Conservation (phyloP, 768 basidiomycete species). For the Trametes punicea region DNA sequence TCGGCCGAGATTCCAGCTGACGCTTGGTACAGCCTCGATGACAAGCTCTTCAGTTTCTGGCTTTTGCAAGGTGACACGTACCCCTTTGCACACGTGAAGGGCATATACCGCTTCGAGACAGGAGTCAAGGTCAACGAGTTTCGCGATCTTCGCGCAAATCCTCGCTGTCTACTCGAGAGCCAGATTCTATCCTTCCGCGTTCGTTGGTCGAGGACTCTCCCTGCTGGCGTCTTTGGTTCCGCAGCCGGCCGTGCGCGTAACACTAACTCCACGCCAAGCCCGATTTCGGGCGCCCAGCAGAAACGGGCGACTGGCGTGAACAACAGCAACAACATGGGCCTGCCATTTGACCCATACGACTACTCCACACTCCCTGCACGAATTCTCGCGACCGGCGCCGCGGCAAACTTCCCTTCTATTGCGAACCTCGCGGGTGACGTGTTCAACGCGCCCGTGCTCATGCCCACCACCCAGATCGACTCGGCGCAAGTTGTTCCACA, state of each 20-base stretch:
- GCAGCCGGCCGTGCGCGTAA: constrained; percentile 31
- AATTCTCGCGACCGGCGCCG: constrained; percentile 71
- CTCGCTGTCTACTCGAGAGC: constrained; percentile 79
- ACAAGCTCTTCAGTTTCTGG: constrained; percentile 91
- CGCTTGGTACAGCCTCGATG: constrained; percentile 60
- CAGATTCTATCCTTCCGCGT: constrained; percentile 80
- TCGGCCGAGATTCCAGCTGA: background rate
- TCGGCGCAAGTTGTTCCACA: constrained; percentile 69
- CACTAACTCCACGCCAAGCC: constrained; percentile 26
- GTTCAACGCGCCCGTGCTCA: constrained; percentile 78
- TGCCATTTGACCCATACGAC: constrained; percentile 81
- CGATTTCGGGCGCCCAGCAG: constrained; percentile 18
- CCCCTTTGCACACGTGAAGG: constrained; percentile 77
- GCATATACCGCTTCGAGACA: constrained; percentile 84
- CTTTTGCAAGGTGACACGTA: constrained; percentile 74
- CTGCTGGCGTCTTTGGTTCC: constrained; percentile 62
- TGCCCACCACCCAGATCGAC: constrained; percentile 73
- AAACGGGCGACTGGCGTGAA: constrained; percentile 17
- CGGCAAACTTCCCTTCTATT: constrained; percentile 80
- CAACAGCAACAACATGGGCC: constrained; percentile 48
- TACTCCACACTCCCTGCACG: constrained; percentile 59
- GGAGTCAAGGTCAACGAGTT: constrained; percentile 88
- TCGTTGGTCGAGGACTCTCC: constrained; percentile 72
- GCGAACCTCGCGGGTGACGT: constrained; percentile 78
- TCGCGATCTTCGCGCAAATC: constrained; percentile 84